Percentiles rank a stretch among this genome's conserved stretches.
Evolutionary conservation across 495 filamentous ascomycete genomes (phyloP).

Genomic region (Articulospora tetracladia): DNA sequence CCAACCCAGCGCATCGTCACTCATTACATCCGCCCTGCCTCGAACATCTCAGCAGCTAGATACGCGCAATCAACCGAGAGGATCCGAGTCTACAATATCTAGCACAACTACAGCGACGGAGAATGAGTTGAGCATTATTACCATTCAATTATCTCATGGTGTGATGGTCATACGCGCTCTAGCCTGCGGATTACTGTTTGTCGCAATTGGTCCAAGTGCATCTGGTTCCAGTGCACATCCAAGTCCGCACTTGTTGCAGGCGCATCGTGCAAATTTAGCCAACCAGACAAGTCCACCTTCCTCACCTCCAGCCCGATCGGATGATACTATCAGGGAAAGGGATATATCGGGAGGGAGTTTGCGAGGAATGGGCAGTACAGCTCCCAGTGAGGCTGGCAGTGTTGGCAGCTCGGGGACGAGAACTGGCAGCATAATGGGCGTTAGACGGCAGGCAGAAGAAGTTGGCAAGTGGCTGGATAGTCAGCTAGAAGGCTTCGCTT

Average conservation of each 20-base stretch:
- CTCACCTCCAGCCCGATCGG: constrained; percentile 10
- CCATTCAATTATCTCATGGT: constrained; percentile 41
- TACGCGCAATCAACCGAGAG: background rate
- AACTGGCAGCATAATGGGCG: constrained; percentile 14
- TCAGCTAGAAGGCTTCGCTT: constrained; percentile 20
- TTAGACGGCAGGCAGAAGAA: constrained; percentile 24
- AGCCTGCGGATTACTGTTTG: constrained; percentile 46
- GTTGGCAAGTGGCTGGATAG: constrained; percentile 22
- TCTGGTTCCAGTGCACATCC: background rate
- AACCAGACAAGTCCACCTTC: constrained; percentile 12
- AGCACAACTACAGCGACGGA: constrained; percentile 6
- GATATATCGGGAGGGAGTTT: constrained; percentile 3
- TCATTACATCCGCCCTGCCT: constrained; percentile 10
- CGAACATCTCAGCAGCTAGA: background rate
- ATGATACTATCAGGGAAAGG: background rate
- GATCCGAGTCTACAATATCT: constrained; percentile 9
- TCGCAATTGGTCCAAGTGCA: constrained; percentile 43
- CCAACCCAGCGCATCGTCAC: constrained; percentile 10
- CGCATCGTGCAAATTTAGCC: background rate
- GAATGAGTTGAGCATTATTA: constrained; percentile 31
- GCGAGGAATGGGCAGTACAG: constrained; percentile 7
- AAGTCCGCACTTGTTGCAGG: background rate
- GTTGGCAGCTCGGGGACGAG: constrained; percentile 15
- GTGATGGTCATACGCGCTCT: constrained; percentile 45
- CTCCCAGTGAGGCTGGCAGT: constrained; percentile 20